Evolutionary conservation across 2,329 filamentous ascomycete species (phyloP).

Genomic region (Alternaria rosae): DNA sequence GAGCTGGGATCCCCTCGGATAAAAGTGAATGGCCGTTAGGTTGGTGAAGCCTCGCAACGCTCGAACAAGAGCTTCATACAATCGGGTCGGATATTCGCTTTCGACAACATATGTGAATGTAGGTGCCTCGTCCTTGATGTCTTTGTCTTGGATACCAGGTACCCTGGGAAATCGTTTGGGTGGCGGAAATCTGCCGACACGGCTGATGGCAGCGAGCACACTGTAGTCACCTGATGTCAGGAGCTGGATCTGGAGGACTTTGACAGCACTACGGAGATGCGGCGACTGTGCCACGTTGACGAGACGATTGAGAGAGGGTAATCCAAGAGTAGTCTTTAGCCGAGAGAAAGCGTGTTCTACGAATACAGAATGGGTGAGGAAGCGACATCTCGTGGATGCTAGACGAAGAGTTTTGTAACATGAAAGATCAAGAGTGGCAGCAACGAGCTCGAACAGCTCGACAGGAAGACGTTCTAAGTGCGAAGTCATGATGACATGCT

Average conservation of each 20-base stretch:
- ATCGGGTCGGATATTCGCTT: constrained; percentile 19
- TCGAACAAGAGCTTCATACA: constrained; percentile 29
- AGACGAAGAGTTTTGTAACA: constrained; percentile 34
- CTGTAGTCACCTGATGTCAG: constrained; percentile 35
- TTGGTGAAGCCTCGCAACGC: constrained; percentile 26
- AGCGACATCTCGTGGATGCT: constrained; percentile 29
- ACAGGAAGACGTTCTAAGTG: constrained; percentile 36
- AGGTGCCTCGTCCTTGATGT: constrained; percentile 30
- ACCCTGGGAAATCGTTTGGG: constrained; percentile 38
- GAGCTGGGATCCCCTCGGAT: constrained; percentile 19
- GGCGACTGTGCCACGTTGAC: constrained; percentile 22
- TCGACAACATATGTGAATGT: constrained; percentile 30
- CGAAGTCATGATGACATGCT: constrained; percentile 25
- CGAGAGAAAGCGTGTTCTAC: constrained; percentile 31
- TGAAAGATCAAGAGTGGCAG: constrained; percentile 21
- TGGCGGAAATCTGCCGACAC: constrained; percentile 35
- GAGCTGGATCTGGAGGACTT: constrained; percentile 32
- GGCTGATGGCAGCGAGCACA: constrained; percentile 26
- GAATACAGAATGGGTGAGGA: constrained; percentile 32
- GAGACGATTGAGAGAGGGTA: constrained; percentile 34
- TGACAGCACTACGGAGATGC: constrained; percentile 26
- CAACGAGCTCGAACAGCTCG: constrained; percentile 39
- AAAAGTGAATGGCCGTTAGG: constrained; percentile 28
- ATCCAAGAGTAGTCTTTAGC: constrained; percentile 31
- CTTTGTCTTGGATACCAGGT: constrained; percentile 18